Conservation (phyloP, 2,329 filamentous ascomycete species). For the Venturia pyrina region DNA sequence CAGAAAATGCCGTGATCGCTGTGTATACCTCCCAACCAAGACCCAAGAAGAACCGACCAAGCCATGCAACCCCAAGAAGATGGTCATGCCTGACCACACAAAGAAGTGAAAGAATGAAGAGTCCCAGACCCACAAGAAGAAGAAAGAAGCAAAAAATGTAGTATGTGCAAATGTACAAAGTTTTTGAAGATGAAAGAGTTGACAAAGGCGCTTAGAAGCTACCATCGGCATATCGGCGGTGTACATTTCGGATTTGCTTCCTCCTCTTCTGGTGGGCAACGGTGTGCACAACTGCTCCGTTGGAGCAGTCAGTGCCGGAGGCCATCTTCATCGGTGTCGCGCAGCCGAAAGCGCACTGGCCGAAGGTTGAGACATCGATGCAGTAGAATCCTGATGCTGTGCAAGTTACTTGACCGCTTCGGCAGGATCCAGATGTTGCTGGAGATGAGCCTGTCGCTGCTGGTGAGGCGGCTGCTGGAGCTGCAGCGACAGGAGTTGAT, state of each 20-base stretch:
- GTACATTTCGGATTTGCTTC: neutral
- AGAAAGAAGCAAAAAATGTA: neutral
- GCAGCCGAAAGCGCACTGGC: constrained; percentile 13
- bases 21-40: neutral
- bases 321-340: constrained; percentile 11
- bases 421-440: constrained; percentile 6
- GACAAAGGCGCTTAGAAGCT: neutral
- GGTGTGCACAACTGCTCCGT: constrained; percentile 10
- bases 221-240: neutral
- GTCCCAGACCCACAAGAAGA: neutral
- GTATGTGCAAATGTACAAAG: neutral
- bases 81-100: neutral
- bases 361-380: constrained; percentile 8
- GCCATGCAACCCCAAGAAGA: neutral
- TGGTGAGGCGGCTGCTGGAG: neutral
- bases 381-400: constrained; percentile 14
- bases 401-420: constrained; percentile 10
- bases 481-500: neutral
- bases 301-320: constrained; percentile 12
- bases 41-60: neutral
- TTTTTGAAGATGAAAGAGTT: neutral
- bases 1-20: neutral
- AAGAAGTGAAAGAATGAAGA: neutral
- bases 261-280: neutral
- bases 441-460: neutral